Evolutionary conservation across 164 flowering plant genomes (phyloP).

Genomic region (Pachysandra terminalis): DNA sequence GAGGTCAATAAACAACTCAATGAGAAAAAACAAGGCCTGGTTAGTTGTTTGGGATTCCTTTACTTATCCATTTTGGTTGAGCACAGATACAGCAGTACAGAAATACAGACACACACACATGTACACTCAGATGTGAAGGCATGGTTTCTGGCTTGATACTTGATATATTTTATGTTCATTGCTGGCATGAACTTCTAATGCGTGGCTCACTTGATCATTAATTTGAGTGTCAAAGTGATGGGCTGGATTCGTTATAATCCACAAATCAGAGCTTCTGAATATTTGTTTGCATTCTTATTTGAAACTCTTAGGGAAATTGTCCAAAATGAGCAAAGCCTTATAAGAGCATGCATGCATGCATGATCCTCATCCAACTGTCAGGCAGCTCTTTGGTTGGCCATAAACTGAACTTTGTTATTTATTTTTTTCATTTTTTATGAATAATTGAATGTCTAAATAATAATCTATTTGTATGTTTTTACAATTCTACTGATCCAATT

Average conservation of each 20-base stretch:
- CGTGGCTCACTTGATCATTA: too few species aligned
- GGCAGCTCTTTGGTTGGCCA: too few species aligned
- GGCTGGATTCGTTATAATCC: too few species aligned
- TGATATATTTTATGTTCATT: too few species aligned
- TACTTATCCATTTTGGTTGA: background rate
- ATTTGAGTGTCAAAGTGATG: too few species aligned
- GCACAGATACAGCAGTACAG: background rate
- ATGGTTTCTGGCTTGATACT: too few species aligned
- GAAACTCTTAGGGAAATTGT: background rate
- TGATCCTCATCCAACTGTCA: background rate
- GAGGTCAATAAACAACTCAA: slow-evolving; percentile 85
- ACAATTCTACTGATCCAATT: background rate
- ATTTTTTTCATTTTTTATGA: too few species aligned
- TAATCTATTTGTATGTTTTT: too few species aligned
- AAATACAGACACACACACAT: background rate
- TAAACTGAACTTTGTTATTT: too few species aligned
- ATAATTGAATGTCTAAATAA: too few species aligned
- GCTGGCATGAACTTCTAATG: too few species aligned
- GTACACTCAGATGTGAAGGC: background rate
- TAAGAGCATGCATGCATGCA: background rate
- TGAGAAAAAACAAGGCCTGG: slow-evolving; percentile 95
- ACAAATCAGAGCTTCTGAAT: background rate
- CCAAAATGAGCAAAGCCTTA: background rate
- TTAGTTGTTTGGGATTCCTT: slow-evolving; percentile 21
- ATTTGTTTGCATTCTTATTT: background rate